Percentiles rank a stretch among this genome's conserved stretches.
phyloP scores from a whole-genome alignment of 352 stramenopile species.

The Globisporangium viniferum region DNA sequence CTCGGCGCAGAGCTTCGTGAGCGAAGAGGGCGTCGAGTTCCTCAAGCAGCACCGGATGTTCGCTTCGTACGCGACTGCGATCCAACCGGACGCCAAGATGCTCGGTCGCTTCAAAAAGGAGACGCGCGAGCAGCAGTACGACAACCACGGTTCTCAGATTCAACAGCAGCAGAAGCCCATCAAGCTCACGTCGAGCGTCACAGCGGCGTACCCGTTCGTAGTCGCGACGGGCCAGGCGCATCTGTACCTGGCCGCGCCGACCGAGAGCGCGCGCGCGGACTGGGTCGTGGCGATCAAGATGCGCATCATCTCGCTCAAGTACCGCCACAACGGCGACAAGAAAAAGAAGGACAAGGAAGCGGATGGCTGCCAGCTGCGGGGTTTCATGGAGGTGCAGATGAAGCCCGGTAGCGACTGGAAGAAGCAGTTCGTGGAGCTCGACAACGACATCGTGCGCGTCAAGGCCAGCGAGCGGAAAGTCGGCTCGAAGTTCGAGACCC shows the following conservation, averaged over 20 bases:
- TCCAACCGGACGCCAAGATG: slow-evolving; percentile 30
- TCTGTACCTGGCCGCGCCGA: slow-evolving; percentile 43
- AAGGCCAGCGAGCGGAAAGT: slow-evolving; percentile 59
- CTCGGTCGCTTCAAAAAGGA: slow-evolving; percentile 31
- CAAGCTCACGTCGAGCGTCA: slow-evolving; percentile 9
- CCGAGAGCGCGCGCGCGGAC: slow-evolving; percentile 43
- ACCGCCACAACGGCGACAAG: slow-evolving; percentile 37
- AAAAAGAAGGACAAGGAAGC: slow-evolving; percentile 11
- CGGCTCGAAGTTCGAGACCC: slow-evolving; percentile 49
- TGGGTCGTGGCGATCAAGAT: slow-evolving; percentile 64
- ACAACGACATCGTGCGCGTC: slow-evolving; percentile 64
- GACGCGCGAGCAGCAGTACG: slow-evolving; percentile 25
- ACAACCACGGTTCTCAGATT: neutral
- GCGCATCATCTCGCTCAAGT: slow-evolving; percentile 66
- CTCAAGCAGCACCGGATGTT: slow-evolving; percentile 34
- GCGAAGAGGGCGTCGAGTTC: slow-evolving; percentile 55
- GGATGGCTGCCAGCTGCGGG: slow-evolving; percentile 30
- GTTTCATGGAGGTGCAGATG: slow-evolving; percentile 58
- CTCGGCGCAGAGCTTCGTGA: slow-evolving; percentile 47
- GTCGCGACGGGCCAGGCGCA: slow-evolving; percentile 54
- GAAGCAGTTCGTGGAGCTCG: slow-evolving; percentile 53
- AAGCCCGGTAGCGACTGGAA: slow-evolving; percentile 53
- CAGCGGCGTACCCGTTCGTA: slow-evolving; percentile 50
- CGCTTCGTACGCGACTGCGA: slow-evolving; percentile 39
- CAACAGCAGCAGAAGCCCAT: neutral